These are phyloP conservation scores for Teratosphaeria destructans DNA, from an alignment of 2,329 filamentous ascomycete species.

Conservation along the genomic window DNA sequence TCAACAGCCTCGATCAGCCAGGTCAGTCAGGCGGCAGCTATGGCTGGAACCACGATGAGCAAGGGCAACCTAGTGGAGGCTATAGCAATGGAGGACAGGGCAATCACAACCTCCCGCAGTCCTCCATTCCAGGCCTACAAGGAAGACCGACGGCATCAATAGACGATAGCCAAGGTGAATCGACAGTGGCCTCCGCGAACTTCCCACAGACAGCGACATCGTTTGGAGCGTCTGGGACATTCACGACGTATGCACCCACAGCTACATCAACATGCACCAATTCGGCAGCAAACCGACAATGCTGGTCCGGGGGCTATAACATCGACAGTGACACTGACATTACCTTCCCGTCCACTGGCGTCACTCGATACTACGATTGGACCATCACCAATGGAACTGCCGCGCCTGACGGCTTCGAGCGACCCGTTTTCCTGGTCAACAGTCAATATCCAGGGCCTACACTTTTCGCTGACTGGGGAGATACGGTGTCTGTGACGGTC, in stretches of 20 bases:
- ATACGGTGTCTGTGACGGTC: slow-evolving; percentile 16
- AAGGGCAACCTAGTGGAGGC: not conserved
- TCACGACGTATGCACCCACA: not conserved
- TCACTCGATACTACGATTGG: slow-evolving; percentile 21
- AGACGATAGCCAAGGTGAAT: not conserved
- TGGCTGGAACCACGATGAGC: not conserved
- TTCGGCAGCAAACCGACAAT: not conserved
- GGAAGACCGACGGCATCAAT: not conserved
- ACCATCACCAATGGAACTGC: slow-evolving; percentile 17
- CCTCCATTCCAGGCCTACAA: not conserved
- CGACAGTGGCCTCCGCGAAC: not conserved
- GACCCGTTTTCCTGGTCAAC: not conserved
- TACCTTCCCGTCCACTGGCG: slow-evolving; percentile 20
- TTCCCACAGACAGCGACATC: not conserved
- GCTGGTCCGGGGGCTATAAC: not conserved
- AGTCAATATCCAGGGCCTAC: not conserved
- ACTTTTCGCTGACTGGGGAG: slow-evolving; percentile 13
- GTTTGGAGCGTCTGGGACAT: not conserved
- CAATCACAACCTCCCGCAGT: not conserved
- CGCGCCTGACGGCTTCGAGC: slow-evolving; percentile 20
- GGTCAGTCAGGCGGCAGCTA: not conserved
- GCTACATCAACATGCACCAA: not conserved
- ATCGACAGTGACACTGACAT: not conserved
- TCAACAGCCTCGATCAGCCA: not conserved
- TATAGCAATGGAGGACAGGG: not conserved